phyloP scores from a whole-genome alignment of 331 rosid genomes.

The Quercus lobata region DNA sequence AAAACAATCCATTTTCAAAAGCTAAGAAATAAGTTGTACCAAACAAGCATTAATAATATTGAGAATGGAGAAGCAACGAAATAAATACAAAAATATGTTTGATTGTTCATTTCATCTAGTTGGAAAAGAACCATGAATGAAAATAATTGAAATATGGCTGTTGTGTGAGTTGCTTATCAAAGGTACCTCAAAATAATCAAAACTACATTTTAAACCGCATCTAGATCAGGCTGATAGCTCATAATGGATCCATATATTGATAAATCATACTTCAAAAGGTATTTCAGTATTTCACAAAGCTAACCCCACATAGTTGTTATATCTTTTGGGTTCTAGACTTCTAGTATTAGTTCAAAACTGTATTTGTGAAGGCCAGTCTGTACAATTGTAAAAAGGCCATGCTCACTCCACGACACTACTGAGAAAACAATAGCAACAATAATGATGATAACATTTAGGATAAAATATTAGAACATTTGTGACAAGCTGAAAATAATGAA shows the following conservation, averaged over 20 bases:
- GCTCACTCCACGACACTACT: too few relatives aligned
- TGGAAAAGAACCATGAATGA: not conserved
- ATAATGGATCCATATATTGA: not conserved
- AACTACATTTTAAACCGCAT: not conserved
- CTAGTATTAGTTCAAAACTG: too few relatives aligned
- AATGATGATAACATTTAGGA: conserved; percentile 7
- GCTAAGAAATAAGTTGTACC: too few relatives aligned
- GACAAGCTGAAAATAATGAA: conserved; percentile 15
- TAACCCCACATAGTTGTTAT: too few relatives aligned
- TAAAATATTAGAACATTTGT: conserved; percentile 12
- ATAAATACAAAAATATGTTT: not conserved
- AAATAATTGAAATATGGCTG: not conserved
- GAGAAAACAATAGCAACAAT: not conserved
- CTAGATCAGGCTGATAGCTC: not conserved
- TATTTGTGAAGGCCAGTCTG: too few relatives aligned
- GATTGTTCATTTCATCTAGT: not conserved
- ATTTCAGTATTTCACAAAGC: too few relatives aligned
- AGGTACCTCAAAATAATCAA: not conserved
- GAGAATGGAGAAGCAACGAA: not conserved
- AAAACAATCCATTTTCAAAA: too few relatives aligned
- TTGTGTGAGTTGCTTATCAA: not conserved
- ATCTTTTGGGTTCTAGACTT: too few relatives aligned
- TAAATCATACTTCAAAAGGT: too few relatives aligned
- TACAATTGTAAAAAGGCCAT: too few relatives aligned
- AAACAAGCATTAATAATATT: not conserved